Percentiles rank a stretch among this genome's conserved stretches.
These are phyloP conservation scores for Murraya paniculata DNA, from an alignment of 345 rosid genomes.

Conservation along the genomic window DNA sequence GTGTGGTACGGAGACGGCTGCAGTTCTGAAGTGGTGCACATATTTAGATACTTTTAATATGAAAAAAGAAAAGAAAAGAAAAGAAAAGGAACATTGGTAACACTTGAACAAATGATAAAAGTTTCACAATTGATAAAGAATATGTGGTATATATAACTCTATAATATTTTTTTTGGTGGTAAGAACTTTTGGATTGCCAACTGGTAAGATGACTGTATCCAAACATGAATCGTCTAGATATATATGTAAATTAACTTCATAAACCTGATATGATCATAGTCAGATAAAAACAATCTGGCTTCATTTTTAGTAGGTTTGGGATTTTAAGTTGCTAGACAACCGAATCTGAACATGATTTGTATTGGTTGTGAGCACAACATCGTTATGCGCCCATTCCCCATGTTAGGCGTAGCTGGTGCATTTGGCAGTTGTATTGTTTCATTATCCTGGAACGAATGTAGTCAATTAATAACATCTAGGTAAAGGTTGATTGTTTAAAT, in stretches of 20 bases:
- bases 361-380: conserved; percentile 20
- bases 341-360: too few species aligned
- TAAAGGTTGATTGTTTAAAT: neutral
- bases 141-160: neutral
- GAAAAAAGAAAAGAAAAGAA: neutral
- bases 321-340: too few species aligned
- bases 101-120: neutral
- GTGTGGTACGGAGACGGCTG: neutral
- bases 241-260: neutral
- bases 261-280: neutral
- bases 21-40: neutral
- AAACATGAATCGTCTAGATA: neutral
- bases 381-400: neutral
- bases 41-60: neutral
- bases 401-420: neutral
- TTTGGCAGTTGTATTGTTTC: neutral
- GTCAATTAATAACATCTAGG: neutral
- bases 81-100: neutral
- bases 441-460: too few species aligned
- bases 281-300: neutral
- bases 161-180: neutral
- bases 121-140: neutral
- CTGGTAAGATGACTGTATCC: neutral
- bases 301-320: neutral
- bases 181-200: neutral